Evolutionary conservation across 257 asterid genomes (phyloP), one percentile per base, ranked within the genome.

Genomic region (Parsonsia alboflavescens): DNA sequence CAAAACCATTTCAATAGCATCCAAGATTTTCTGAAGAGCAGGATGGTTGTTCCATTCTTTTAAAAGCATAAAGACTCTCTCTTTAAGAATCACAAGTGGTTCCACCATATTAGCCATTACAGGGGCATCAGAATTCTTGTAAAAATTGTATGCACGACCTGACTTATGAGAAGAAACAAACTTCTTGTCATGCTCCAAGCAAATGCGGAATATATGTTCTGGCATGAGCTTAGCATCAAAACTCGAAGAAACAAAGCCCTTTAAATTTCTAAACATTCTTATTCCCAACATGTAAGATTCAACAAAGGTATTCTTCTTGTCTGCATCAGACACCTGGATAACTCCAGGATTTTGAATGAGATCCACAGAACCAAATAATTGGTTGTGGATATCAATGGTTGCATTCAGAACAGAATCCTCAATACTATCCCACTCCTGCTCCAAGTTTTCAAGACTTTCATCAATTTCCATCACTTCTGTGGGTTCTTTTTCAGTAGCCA

Each of bases 161-260:
- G 91, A 80, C 76, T 85, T 87, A 44, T 73, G 77, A 52, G 89
- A 73, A 72, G 50, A 77, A 56, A 53, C 73, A 77, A 85, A 86
- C 79, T 74, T 91, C 24, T 83, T 77, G 69, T 88, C 93, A 81
- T 92, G 90, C 91, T 90, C 97, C 84, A 95, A 81, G 80, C 96
- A 86, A 65, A 95, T 86, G 77, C 91, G 89, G 56, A 95, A 88
- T 59, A 90, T 80, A 81, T 95, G 96, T 76, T 92, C 99, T 7
- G 97, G 99, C 2, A 90, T 79, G 80, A 92, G 79, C 86, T 85
- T 91, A 24, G 96, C 87, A 85, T 95, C 98, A 58, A 89, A 85
- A 77, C 70, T 79, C 59, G 96, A 88, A 71, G 89, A 78, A 73
- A 76, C 54, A 44, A 86, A 77, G 70, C 98, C 98, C 77, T 73